These are phyloP conservation scores for Erodium maritimum DNA, from an alignment of 345 rosid genomes.

Conservation along the genomic window DNA sequence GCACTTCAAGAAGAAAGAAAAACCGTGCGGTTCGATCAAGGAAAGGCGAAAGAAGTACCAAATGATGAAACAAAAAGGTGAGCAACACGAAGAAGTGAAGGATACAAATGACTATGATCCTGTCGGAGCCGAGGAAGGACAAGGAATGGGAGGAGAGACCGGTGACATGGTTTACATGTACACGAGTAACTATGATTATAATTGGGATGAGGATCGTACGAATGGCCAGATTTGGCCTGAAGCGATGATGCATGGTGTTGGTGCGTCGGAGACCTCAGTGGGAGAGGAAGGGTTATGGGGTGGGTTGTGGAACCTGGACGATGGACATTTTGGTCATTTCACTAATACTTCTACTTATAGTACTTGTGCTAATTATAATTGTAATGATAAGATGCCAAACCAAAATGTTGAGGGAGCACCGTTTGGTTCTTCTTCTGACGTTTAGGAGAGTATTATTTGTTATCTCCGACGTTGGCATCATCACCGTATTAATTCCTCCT, in stretches of 20 bases:
- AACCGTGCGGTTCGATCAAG: conserved; percentile 16
- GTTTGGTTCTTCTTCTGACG: too few species aligned
- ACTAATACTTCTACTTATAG: too few species aligned
- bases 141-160: conserved; percentile 13
- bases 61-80: conserved; percentile 14
- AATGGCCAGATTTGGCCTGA: conserved; percentile 23
- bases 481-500: too few species aligned
- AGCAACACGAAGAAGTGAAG: background rate
- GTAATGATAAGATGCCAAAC: too few species aligned
- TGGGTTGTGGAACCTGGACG: conserved; percentile 42
- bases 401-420: too few species aligned
- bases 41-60: conserved; percentile 23
- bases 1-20: conserved; percentile 56
- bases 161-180: conserved; percentile 10
- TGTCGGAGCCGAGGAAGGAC: background rate
- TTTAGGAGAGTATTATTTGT: too few species aligned
- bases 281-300: conserved; percentile 41
- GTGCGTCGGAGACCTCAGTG: conserved; percentile 16
- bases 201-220: conserved; percentile 4
- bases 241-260: conserved; percentile 15
- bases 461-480: too few species aligned
- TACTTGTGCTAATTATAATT: too few species aligned
- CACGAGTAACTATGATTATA: background rate
- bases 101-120: background rate
- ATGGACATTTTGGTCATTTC: background rate